Base-by-base conservation (phyloP, 2,329 filamentous ascomycete genomes). In the Lachnellula subtilissima region DNA sequence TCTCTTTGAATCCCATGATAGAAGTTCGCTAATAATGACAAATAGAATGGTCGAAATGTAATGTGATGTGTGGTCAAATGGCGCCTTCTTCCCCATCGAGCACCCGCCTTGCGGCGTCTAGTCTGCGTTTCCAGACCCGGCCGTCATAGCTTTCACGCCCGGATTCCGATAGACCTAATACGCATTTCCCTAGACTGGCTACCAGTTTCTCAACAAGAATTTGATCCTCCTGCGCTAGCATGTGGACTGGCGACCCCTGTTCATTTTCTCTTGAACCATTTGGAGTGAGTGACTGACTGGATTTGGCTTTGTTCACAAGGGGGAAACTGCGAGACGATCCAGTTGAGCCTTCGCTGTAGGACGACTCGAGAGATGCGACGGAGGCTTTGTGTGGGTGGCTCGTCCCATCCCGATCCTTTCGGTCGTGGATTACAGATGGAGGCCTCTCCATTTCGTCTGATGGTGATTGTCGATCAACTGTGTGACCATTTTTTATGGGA, bases 101-200 rank as follows among this genome's bases (percentile, higher is more conserved):
- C 3, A 89, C 80, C 52, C 82, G 79, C 57, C 85, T 83, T 5
- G 91, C 91, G 52, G 84, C 82, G 62, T 95, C 89, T 50, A 96
- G 78, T 62, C 88, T 79, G 60, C 87, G 77, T 57, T 90, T 78
- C 70, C 88, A 84, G 57, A 86, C 77, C 53, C 85, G 78, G 50
- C 79, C 80, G 63, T 89, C 82, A 58, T 82, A 73, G 64, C 78
- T 78, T 56, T 79, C 73, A 61, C 74, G 73, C 61, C 81, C 75
- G 51, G 76, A 72, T 72, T 87, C 77, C 56, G 80, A 76, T 59
- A 87, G 64, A 32, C 77, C 81, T 8, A 85, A 68, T 1, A 86
- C 81, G 56, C 83, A 86, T 61, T 78, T 77, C 14, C 83, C 83
- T 0, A 87, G 72, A 61, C 78, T 80, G 1, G 78, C 82, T 23